phyloP scores from a whole-genome alignment of 495 filamentous ascomycete genomes.

The Trichocladium antarcticum region DNA sequence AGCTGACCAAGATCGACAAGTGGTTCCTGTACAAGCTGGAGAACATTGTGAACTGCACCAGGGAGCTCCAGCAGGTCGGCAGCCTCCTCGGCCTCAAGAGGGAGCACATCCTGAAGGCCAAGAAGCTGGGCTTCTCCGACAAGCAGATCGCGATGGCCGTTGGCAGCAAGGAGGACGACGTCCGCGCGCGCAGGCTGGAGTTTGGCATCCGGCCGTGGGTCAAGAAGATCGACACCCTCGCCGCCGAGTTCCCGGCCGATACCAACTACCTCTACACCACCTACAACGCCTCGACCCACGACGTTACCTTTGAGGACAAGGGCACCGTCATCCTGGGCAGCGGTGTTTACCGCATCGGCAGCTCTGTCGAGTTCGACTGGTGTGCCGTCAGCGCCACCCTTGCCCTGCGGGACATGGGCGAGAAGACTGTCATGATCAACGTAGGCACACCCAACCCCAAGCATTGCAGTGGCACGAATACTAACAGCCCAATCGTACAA shows the following conservation, averaged over 20 bases:
- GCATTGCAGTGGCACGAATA: background rate
- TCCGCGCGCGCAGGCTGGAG: constrained; percentile 70
- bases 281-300: constrained; percentile 92
- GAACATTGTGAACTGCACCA: constrained; percentile 84
- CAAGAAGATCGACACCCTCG: constrained; percentile 96
- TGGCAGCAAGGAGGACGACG: constrained; percentile 74
- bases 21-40: constrained; percentile 98
- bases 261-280: constrained; percentile 98
- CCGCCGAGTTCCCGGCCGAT: constrained; percentile 93
- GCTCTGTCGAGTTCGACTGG: constrained; percentile 98
- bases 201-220: constrained; percentile 85
- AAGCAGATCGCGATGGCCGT: constrained; percentile 87
- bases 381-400: constrained; percentile 90
- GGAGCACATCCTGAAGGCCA: constrained; percentile 76
- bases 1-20: constrained; percentile 89
- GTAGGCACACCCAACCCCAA: constrained; percentile 17
- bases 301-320: constrained; percentile 91
- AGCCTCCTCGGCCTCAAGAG: constrained; percentile 76
- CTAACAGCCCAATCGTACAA: constrained; percentile 45
- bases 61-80: constrained; percentile 77
- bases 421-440: constrained; percentile 99
- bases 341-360: constrained; percentile 94
- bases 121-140: constrained; percentile 96
- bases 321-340: constrained; percentile 81
- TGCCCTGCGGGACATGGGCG: constrained; percentile 75